Base-by-base conservation (phyloP, 148 eudicot genomes). In the Rheum nobile region DNA sequence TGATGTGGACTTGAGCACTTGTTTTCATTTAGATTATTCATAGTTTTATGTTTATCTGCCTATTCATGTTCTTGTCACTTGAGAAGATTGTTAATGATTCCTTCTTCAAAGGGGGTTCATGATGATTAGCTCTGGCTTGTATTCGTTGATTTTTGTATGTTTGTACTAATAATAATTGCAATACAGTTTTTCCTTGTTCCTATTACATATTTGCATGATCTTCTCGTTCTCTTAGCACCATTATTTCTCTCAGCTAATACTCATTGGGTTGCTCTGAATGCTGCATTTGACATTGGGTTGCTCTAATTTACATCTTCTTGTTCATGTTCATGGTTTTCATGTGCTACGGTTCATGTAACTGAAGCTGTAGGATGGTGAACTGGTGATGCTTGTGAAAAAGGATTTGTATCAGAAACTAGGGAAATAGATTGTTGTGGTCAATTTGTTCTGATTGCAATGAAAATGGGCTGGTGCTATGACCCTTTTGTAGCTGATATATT, bases 61-160 rank as follows among this genome's bases (percentile, higher is more conserved):
- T 34, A 34, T 65, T 65, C 70, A 65, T 29, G 41, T 65, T 65
- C 41, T 65, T 65, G 41, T 65, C 41, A 32, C 32, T 65, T 14
- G 14, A 65, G 41, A 65, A 31, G 16, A 65, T 32, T 65, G 41
- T 14, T 65, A 31, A 65, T 65, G 70, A 31, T 65, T 9, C 65
- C 31, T 57, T 22, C 32, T 26, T 57, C 31, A 24, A 57, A 24
- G n/a, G 65, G 65, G 65, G 31, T 57, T 57, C 65, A 10, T 24
- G 65, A 57, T 57, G 21, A 32, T 6, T 32, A 8, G n/a, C 4
- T 65, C n/a, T 16, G 70, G 22, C 32, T 65, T 65, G 70, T 65
- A 65, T 65, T 31, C 70, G 32, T 34, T 65, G 38, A 32, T 65
- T 65, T 65, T 65, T 65, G 70, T 65, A 65, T 65, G 70, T n/a